Evolutionary conservation across 139 green algal genomes (phyloP), one percentile per base, ranked within the genome.

Genomic region (Closterium sp.): DNA sequence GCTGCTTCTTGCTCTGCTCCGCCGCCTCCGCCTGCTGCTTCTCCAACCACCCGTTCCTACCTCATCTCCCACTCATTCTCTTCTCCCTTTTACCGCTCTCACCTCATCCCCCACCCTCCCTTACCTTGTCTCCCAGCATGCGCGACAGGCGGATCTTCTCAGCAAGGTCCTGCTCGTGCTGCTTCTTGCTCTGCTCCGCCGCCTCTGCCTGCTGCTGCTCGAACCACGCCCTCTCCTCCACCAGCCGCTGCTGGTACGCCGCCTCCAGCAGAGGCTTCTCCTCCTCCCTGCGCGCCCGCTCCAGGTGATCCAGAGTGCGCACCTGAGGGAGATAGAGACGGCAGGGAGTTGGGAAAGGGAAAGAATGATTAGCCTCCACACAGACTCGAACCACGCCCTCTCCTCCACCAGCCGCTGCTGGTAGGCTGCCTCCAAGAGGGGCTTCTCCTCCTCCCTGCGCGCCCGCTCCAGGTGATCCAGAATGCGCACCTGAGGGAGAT

Each of bases 401-500:
- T 98, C 96, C 84, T 98, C 96, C 64, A 95, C 90, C 92, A 95
- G 19, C 31, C 69, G 64, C 84, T 91, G 19, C 88, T 95, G 83
- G 32, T 90, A 93, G 16, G 87, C 89, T 34, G 90, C 83, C 55
- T 94, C 87, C 31, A 95, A 81, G 33, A 94, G 90, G 16, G 96
- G 95, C 2, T 94, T 94, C 96, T 99, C 97, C 94, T 98, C 97
- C 96, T 99, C 97, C 33, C 98, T 95, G 0, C 95, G 93, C 0
- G 98, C 98, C 0, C 98, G 95, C 96, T 99, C 98, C 90, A 99
- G 84, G 94, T 99, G 97, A 95, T 99, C 98, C 97, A 99, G 96
- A 9, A 43, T 93, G 25, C 55, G 55, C 55, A 76, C 55, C 55
- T 76, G 55, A 28, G 55, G 25, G 55, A 19, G 55, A 28, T 28